Conservation (phyloP, 2,329 filamentous ascomycete genomes). For the Paradendryphiella salina region DNA sequence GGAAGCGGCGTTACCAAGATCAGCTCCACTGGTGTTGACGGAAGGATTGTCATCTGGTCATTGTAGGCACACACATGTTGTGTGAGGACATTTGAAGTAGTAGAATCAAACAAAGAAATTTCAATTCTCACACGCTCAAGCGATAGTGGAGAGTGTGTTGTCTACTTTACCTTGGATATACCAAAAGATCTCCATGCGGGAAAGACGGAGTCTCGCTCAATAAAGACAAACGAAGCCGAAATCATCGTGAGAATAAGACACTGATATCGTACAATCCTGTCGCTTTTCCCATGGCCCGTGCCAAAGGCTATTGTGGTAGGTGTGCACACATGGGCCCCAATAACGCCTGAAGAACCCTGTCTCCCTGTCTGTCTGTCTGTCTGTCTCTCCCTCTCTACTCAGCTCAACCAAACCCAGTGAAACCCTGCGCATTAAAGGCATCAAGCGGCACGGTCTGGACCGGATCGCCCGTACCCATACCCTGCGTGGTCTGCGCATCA, state of each 20-base stretch:
- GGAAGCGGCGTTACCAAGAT: slow-evolving; percentile 73
- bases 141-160: slow-evolving; percentile 19
- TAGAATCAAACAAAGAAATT: background rate
- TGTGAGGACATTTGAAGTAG: background rate
- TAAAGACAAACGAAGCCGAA: background rate
- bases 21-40: slow-evolving; percentile 63
- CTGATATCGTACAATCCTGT: slow-evolving; percentile 4
- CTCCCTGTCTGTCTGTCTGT: too few species aligned
- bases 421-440: slow-evolving; percentile 26
- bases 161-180: background rate
- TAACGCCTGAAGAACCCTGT: background rate
- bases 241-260: slow-evolving; percentile 1
- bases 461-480: slow-evolving; percentile 2
- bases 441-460: slow-evolving; percentile 13
- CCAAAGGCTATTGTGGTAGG: background rate
- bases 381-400: background rate
- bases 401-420: slow-evolving; percentile 32
- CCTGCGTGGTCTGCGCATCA: slow-evolving; percentile 27
- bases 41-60: slow-evolving; percentile 54
- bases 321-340: background rate
- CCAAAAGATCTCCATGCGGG: too few species aligned
- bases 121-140: slow-evolving; percentile 11
- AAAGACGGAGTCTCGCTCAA: background rate
- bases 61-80: slow-evolving; percentile 36
- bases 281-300: background rate